Evolutionary conservation across 768 basidiomycete species (phyloP).

Genomic region (Harrya chromipes): DNA sequence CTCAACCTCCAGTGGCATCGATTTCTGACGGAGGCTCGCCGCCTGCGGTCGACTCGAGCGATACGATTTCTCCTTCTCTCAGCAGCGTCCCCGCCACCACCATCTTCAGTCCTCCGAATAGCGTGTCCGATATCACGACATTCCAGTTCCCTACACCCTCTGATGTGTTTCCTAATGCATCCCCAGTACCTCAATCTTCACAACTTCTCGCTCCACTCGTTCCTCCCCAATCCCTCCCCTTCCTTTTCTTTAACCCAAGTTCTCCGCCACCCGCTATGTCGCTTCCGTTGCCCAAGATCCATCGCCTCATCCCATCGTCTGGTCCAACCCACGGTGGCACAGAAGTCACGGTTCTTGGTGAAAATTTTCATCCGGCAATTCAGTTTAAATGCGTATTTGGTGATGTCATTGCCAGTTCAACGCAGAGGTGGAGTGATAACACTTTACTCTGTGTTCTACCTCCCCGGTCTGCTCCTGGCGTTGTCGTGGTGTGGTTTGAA

Average conservation of each 20-base stretch:
- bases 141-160: constrained; percentile 17
- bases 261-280: constrained; percentile 46
- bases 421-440: constrained; percentile 89
- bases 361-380: constrained; percentile 77
- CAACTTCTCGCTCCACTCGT: constrained; percentile 19
- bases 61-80: constrained; percentile 9
- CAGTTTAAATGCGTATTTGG: constrained; percentile 84
- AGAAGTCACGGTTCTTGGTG: constrained; percentile 90
- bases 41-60: constrained; percentile 5
- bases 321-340: constrained; percentile 92
- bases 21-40: constrained; percentile 4
- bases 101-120: constrained; percentile 16
- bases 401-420: constrained; percentile 73
- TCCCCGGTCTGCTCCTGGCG: constrained; percentile 74
- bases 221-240: constrained; percentile 46
- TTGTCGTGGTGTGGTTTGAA: constrained; percentile 88
- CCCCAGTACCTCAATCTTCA: constrained; percentile 16
- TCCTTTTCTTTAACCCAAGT: constrained; percentile 58
- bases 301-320: constrained; percentile 77
- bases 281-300: constrained; percentile 67
- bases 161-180: constrained; percentile 18
- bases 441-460: constrained; percentile 91
- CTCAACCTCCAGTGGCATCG: constrained; percentile 6
- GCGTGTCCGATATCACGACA: constrained; percentile 11
- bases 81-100: constrained; percentile 3